Percentiles rank a stretch among this genome's conserved stretches.
Evolutionary conservation across 208 protist genomes (phyloP).

Genomic region (Vickermania ingenoplastis): DNA sequence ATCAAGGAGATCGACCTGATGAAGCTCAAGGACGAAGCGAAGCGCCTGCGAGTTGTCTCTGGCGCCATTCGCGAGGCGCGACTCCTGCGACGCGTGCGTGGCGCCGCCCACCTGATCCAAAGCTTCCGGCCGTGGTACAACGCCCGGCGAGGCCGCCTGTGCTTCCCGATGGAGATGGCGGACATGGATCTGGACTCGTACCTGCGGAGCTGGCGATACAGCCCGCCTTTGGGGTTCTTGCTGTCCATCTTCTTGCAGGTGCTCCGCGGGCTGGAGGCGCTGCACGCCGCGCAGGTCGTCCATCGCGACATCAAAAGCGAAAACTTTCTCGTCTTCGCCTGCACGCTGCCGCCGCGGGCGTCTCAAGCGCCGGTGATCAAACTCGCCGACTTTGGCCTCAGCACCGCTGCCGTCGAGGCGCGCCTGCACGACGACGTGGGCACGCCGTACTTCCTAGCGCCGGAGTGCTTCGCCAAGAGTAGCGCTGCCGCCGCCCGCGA

Average conservation of each 20-base stretch:
- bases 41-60: neutral
- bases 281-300: slow-evolving; percentile 22
- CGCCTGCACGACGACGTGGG: slow-evolving; percentile 13
- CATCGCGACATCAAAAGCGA: slow-evolving; percentile 89
- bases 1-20: neutral
- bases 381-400: slow-evolving; percentile 66
- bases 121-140: slow-evolving; percentile 15
- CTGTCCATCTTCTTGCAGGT: slow-evolving; percentile 12
- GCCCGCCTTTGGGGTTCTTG: slow-evolving; percentile 5
- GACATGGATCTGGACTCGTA: slow-evolving; percentile 14
- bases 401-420: neutral
- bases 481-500: slow-evolving; percentile 5
- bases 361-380: slow-evolving; percentile 16
- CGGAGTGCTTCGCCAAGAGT: slow-evolving; percentile 16
- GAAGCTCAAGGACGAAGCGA: too few relatives aligned
- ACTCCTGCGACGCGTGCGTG: too few relatives aligned
- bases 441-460: slow-evolving; percentile 43
- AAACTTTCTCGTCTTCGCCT: slow-evolving; percentile 87
- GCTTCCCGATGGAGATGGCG: slow-evolving; percentile 17
- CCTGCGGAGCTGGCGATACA: slow-evolving; percentile 3
- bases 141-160: slow-evolving; percentile 4
- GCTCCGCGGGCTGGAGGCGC: slow-evolving; percentile 13
- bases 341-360: slow-evolving; percentile 1
- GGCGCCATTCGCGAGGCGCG: neutral
- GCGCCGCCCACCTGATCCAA: slow-evolving; percentile 15